Conservation (phyloP, 257 asterid genomes). For the Verbena officinalis region DNA sequence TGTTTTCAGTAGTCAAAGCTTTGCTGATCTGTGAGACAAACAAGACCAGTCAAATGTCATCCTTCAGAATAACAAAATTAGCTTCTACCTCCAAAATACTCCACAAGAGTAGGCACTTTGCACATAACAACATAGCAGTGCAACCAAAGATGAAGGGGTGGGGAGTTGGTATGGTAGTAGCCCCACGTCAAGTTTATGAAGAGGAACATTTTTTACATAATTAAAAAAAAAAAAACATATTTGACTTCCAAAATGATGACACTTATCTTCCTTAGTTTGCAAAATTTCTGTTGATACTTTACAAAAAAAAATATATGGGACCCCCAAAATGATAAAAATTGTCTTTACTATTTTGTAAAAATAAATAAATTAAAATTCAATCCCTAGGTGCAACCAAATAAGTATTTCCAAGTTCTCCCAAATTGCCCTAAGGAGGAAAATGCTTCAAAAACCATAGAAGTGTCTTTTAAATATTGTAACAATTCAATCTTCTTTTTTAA, state of each 20-base stretch:
- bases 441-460: too few species aligned
- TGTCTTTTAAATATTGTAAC: background rate
- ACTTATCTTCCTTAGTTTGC: too few species aligned
- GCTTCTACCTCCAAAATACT: constrained; percentile 17
- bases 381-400: background rate
- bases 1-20: constrained; percentile 68
- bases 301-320: too few species aligned
- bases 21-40: constrained; percentile 60
- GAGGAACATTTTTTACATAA: too few species aligned
- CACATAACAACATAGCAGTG: background rate
- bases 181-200: too few species aligned
- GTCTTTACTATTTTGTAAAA: background rate
- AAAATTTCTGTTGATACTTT: background rate
- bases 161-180: too few species aligned
- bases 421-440: too few species aligned
- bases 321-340: too few species aligned
- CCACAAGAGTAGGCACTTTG: background rate
- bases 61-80: background rate
- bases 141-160: too few species aligned
- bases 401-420: background rate
- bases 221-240: too few species aligned
- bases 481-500: background rate
- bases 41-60: constrained; percentile 9
- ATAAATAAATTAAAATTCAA: background rate
- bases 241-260: too few species aligned